phyloP scores from a whole-genome alignment of 768 basidiomycete species.

The Nevesoporus exiguus region DNA sequence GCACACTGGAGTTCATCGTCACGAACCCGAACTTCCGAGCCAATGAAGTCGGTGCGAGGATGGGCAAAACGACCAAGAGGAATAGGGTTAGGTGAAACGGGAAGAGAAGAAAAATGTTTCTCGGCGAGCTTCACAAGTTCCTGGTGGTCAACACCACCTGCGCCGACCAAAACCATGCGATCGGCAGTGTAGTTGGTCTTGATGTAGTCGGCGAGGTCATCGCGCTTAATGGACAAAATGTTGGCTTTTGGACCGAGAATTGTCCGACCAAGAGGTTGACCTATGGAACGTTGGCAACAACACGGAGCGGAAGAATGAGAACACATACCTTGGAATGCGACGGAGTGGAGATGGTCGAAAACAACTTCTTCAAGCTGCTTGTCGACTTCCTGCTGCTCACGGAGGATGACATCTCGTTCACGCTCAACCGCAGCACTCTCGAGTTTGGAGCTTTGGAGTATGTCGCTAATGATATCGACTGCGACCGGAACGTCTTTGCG shows the following conservation, averaged over 20 bases:
- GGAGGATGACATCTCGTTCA: conserved; percentile 92
- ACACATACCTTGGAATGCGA: conserved; percentile 86
- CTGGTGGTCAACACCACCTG: conserved; percentile 90
- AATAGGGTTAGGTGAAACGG: conserved; percentile 83
- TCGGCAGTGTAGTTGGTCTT: conserved; percentile 98
- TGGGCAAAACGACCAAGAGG: conserved; percentile 80
- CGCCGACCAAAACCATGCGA: conserved; percentile 97
- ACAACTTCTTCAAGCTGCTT: conserved; percentile 98
- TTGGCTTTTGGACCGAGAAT: conserved; percentile 96
- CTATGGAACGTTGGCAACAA: conserved; percentile 38
- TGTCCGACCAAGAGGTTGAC: conserved; percentile 92
- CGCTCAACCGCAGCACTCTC: conserved; percentile 85
- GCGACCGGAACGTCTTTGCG: conserved; percentile 86
- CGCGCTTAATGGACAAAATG: conserved; percentile 91
- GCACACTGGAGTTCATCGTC: conserved; percentile 88
- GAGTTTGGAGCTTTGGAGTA: conserved; percentile 94
- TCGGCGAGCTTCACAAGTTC: conserved; percentile 94
- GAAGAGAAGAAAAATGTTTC: conserved; percentile 87
- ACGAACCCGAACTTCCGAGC: conserved; percentile 92
- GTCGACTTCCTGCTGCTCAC: conserved; percentile 99
- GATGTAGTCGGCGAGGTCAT: conserved; percentile 88
- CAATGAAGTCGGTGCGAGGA: conserved; percentile 78
- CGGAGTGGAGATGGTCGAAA: conserved; percentile 95
- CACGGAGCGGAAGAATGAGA: neutral
- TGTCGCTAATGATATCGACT: conserved; percentile 97